Percentiles rank a stretch among this genome's conserved stretches.
These are phyloP conservation scores for Lophiotrema nucula DNA, from an alignment of 495 filamentous ascomycete species.

Conservation along the genomic window DNA sequence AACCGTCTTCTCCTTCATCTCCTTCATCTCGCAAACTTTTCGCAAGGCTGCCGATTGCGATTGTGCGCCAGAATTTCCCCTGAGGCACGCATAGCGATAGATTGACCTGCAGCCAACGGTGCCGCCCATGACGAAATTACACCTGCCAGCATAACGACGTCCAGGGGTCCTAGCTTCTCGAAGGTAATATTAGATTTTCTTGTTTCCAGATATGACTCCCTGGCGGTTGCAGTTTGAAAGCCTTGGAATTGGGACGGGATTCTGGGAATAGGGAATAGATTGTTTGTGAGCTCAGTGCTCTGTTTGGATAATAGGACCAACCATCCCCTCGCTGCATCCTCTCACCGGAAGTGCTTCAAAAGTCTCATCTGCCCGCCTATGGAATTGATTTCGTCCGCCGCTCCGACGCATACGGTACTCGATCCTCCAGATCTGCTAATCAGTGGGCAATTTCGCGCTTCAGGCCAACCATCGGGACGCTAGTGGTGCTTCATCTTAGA, in stretches of 20 bases:
- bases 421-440: no score
- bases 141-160: not conserved
- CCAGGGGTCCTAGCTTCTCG: not conserved
- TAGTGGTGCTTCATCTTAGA: no score
- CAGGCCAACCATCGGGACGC: no score
- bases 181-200: slow-evolving; percentile 18
- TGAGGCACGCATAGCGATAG: slow-evolving; percentile 17
- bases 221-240: not conserved
- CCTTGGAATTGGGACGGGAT: not conserved
- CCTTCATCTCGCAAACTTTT: not conserved
- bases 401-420: no score
- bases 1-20: not conserved
- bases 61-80: slow-evolving; percentile 5
- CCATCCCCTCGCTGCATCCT: no score
- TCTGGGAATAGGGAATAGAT: no score
- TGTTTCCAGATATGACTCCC: not conserved
- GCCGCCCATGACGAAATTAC: slow-evolving; percentile 14
- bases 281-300: no score
- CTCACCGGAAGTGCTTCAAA: no score
- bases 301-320: no score
- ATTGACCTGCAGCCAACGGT: slow-evolving; percentile 2
- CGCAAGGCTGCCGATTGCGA: not conserved
- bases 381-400: no score
- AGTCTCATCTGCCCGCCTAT: no score
- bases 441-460: no score